Percentiles rank a stretch among this genome's conserved stretches.
These are phyloP conservation scores for Lotus japonicus DNA, from an alignment of 306 rosid species.

Conservation along the genomic window DNA sequence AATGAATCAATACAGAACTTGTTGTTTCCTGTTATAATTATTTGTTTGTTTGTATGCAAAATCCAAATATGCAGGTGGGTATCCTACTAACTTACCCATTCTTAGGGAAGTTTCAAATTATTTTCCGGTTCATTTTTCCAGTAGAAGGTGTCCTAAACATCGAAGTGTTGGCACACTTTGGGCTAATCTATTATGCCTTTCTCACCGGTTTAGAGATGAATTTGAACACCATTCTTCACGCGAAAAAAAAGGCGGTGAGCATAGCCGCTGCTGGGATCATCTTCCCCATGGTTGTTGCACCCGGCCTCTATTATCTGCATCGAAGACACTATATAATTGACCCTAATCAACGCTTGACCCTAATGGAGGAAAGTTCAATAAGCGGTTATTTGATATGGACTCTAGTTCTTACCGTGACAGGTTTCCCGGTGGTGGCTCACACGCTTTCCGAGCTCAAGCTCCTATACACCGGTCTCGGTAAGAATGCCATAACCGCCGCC, in stretches of 20 bases:
- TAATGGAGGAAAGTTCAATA: not conserved
- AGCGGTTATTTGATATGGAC: conserved; percentile 22
- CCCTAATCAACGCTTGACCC: rapidly evolving
- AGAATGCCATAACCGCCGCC: conserved; percentile 19
- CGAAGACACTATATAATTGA: not conserved
- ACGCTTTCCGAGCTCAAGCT: conserved; percentile 39
- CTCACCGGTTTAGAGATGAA: conserved; percentile 37
- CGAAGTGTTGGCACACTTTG: conserved; percentile 20
- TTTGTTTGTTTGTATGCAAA: no score
- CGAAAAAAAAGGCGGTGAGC: conserved; percentile 15
- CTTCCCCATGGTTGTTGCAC: conserved; percentile 18
- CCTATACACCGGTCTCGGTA: conserved; percentile 32
- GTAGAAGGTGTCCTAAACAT: not conserved
- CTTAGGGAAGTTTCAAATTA: not conserved
- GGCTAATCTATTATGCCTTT: conserved; percentile 28
- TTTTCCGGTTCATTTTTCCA: not conserved
- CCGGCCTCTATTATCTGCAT: not conserved
- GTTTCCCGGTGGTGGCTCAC: conserved; percentile 36
- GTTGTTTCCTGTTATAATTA: not conserved
- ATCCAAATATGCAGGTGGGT: conserved; percentile 24
- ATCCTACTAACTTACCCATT: conserved; percentile 11
- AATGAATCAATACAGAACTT: not conserved
- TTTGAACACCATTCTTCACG: conserved; percentile 13
- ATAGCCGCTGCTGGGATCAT: conserved; percentile 24
- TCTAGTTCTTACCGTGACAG: conserved; percentile 28